Evolutionary conservation across 352 stramenopile genomes (phyloP).

Genomic region (Globisporangium yorkense): DNA sequence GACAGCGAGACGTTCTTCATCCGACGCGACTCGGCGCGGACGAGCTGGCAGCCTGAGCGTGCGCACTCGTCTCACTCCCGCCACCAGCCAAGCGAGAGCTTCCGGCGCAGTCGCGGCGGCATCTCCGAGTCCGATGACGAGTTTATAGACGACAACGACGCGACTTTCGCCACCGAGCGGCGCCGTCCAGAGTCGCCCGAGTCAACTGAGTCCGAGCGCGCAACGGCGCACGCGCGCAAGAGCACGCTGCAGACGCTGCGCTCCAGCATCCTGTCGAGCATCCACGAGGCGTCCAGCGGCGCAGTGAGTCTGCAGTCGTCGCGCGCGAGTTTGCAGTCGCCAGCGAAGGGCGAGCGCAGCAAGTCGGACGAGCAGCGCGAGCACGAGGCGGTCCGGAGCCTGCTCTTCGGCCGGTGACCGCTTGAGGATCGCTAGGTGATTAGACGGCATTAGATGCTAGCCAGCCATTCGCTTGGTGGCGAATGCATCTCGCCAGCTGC

Average conservation of each 20-base stretch:
- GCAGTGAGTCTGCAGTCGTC: not conserved
- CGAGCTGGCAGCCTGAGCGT: not conserved
- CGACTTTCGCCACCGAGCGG: too few relatives aligned
- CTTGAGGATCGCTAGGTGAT: too few relatives aligned
- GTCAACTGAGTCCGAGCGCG: not conserved
- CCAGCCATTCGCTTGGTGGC: too few relatives aligned
- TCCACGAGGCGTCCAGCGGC: constrained; percentile 4
- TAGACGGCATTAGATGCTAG: too few relatives aligned
- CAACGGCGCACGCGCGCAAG: not conserved
- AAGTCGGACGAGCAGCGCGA: constrained; percentile 56
- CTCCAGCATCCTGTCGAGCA: constrained; percentile 15
- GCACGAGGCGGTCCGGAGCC: constrained; percentile 47
- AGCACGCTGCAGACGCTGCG: constrained; percentile 11
- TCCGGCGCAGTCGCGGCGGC: constrained; percentile 3
- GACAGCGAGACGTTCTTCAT: constrained; percentile 18
- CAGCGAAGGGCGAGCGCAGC: not conserved
- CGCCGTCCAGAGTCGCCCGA: too few relatives aligned
- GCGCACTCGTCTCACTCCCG: too few relatives aligned
- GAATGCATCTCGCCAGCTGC: too few relatives aligned
- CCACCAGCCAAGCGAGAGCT: not conserved
- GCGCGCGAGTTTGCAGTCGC: constrained; percentile 5
- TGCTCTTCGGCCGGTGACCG: constrained; percentile 32
- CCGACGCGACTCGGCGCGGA: constrained; percentile 12
- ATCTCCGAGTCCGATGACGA: not conserved
- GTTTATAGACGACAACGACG: too few relatives aligned